Conservation (phyloP, 2,329 filamentous ascomycete genomes). For the Cladosporium halotolerans region DNA sequence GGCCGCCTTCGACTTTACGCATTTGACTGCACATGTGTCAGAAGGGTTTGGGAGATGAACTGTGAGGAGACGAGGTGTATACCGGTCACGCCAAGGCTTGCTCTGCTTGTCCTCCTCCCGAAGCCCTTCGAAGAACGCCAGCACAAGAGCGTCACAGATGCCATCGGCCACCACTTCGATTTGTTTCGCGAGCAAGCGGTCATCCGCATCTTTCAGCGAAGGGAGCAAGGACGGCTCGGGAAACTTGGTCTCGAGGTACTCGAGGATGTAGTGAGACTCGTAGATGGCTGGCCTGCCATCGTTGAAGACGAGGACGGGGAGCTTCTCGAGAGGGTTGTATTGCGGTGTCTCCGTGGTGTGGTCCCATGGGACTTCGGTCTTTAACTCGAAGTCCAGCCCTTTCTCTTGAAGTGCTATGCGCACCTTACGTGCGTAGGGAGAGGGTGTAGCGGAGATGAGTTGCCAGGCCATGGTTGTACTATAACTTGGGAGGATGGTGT, state of each 20-base stretch:
- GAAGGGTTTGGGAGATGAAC: background rate
- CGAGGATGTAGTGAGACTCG: conserved; percentile 34
- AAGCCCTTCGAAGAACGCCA: conserved; percentile 33
- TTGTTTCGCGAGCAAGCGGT: conserved; percentile 28
- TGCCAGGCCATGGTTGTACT: conserved; percentile 19
- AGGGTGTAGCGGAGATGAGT: conserved; percentile 32
- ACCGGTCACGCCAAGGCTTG: conserved; percentile 27
- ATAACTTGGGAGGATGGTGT: background rate
- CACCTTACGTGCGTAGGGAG: conserved; percentile 38
- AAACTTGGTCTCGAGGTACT: conserved; percentile 32
- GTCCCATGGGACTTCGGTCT: conserved; percentile 41
- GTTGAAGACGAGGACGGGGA: conserved; percentile 33
- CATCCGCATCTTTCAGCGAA: conserved; percentile 19
- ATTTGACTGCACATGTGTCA: conserved; percentile 23
- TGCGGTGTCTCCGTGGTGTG: conserved; percentile 32
- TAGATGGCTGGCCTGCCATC: conserved; percentile 27
- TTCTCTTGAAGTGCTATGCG: conserved; percentile 37
- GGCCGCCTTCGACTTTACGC: conserved; percentile 31
- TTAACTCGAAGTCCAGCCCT: conserved; percentile 34
- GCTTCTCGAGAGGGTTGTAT: conserved; percentile 38
- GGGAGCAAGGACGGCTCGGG: conserved; percentile 27
- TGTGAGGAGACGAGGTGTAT: background rate
- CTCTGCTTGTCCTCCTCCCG: conserved; percentile 23
- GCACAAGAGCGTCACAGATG: conserved; percentile 34
- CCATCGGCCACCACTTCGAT: conserved; percentile 33